phyloP scores from a whole-genome alignment of 2,329 filamentous ascomycete species.

The Fusarium sp. region DNA sequence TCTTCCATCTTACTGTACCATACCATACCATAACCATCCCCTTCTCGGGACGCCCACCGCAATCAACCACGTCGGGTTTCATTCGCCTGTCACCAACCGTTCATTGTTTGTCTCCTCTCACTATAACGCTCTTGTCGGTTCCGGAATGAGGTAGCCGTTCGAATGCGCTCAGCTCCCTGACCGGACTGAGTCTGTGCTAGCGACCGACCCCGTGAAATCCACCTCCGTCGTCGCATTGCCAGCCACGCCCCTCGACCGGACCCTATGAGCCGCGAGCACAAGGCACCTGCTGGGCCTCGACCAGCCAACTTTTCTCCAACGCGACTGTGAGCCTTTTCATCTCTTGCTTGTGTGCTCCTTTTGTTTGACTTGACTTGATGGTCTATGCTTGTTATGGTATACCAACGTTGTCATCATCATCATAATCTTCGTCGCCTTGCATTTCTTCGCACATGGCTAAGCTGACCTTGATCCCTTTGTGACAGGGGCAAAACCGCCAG shows the following conservation, averaged over 20 bases:
- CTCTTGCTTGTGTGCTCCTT: slow-evolving; percentile 24
- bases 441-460: slow-evolving; percentile 45
- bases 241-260: slow-evolving; percentile 51
- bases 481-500: slow-evolving; percentile 53
- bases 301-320: slow-evolving; percentile 71
- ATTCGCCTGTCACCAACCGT: slow-evolving; percentile 29
- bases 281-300: slow-evolving; percentile 71
- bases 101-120: slow-evolving; percentile 26
- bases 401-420: slow-evolving; percentile 28
- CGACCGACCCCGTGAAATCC: slow-evolving; percentile 48
- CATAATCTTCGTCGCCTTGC: slow-evolving; percentile 24
- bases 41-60: slow-evolving; percentile 39
- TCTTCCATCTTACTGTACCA: slow-evolving; percentile 43
- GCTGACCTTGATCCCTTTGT: slow-evolving; percentile 48
- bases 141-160: slow-evolving; percentile 73
- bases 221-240: slow-evolving; percentile 52
- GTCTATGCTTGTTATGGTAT: slow-evolving; percentile 27
- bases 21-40: slow-evolving; percentile 16
- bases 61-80: slow-evolving; percentile 28
- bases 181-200: slow-evolving; percentile 68
- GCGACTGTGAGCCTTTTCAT: slow-evolving; percentile 63
- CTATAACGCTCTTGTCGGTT: slow-evolving; percentile 41
- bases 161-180: slow-evolving; percentile 72
- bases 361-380: slow-evolving; percentile 17
- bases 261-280: slow-evolving; percentile 63